Evolutionary conservation across 1,139 yeast genomes (phyloP), one percentile per base, ranked within the genome.

Genomic region (Geotrichum histeridarum): DNA sequence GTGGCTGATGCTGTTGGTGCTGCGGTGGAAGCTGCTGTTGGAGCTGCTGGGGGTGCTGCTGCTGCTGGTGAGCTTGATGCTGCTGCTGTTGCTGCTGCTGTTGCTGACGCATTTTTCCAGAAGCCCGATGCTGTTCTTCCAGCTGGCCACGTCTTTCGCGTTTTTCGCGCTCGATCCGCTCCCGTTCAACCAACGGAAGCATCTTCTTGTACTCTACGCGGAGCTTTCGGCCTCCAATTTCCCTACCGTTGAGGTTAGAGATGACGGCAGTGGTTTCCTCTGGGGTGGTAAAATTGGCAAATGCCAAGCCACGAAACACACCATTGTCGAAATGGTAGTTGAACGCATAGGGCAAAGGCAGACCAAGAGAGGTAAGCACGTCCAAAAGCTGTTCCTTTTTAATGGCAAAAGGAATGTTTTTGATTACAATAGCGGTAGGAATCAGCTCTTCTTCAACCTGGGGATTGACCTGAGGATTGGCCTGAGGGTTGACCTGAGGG

Each of bases 261-360:
- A 93, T 95, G 14, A 91, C 98, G 63, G 83, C 74, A 4, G 91
- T 83, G 2, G 99, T 91, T 67, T 93, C 99, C 60, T 90, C 96
- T 27, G 97, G 85, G 27, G 95, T 86, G 36, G 97, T 87, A 72
- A 93, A 93, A 70, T 93, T 93, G 5, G 99, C 99, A 78, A 93
- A 93, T 0, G 99, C 99, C 64, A 93, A 78, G 14, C 99, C 99
- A 60, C 99, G 79, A 68, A 93, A 93, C 4, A 94, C 97, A 12
- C 99, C 99, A 70, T 90, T 91, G 70, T 93, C 99, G 70, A 94
- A 93, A 72, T 93, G 99, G 72, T 93, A 93, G 71, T 93, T 93
- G 74, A 93, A 94, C 1, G 99, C 99, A 71, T 94, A 93, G 1
- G 99, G 99, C 62, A 91, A 77, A 1, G 99, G 98, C 62, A 94